These are phyloP conservation scores for Lithospermum erythrorhizon DNA, from an alignment of 257 asterid species.

Conservation along the genomic window DNA sequence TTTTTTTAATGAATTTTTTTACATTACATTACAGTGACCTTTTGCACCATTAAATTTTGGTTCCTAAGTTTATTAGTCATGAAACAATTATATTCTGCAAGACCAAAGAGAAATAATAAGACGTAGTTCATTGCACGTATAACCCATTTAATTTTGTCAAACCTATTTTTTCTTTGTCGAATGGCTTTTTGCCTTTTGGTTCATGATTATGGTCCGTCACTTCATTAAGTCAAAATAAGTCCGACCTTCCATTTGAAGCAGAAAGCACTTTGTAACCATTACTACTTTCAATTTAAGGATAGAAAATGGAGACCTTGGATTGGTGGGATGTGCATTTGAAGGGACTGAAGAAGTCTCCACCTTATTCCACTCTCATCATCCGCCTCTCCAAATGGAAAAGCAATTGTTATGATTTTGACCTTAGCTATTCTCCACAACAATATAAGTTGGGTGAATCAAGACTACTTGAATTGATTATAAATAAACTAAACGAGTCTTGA, in stretches of 20 bases:
- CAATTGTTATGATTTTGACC: not conserved
- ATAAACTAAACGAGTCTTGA: no score
- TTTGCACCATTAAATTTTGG: no score
- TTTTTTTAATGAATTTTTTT: no score
- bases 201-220: not conserved
- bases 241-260: not conserved
- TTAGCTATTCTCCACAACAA: no score
- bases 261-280: not conserved
- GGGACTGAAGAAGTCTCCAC: not conserved
- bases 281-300: not conserved
- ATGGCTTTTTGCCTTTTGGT: not conserved
- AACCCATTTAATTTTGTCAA: not conserved
- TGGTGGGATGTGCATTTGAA: not conserved
- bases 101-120: no score
- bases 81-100: no score
- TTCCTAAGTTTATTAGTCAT: no score
- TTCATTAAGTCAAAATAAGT: not conserved
- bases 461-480: no score
- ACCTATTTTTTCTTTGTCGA: not conserved
- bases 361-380: no score
- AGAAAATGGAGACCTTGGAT: not conserved
- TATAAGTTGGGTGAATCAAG: no score
- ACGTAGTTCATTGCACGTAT: not conserved
- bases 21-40: no score
- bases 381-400: not conserved